Conservation (phyloP, 108 stramenopile species). For the Discostella pseudostelligera region DNA sequence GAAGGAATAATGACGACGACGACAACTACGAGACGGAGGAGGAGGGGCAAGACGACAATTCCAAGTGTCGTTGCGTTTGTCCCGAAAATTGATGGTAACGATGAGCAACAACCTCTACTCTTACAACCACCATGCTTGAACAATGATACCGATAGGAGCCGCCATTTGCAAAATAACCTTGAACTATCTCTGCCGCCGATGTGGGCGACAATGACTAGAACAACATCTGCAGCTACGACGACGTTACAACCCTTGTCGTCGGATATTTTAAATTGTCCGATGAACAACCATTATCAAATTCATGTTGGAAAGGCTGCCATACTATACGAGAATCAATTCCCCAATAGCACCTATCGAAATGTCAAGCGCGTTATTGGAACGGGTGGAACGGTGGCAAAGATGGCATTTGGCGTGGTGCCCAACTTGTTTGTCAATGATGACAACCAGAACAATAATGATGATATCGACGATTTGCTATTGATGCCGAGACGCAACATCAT, state of each 20-base stretch:
- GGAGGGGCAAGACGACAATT: constrained; percentile 11
- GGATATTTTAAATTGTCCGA: constrained; percentile 1
- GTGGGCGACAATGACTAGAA: neutral
- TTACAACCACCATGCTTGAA: neutral
- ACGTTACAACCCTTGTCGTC: too few relatives aligned
- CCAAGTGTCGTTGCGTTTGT: constrained; percentile 31
- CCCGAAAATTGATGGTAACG: neutral
- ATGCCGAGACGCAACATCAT: constrained; percentile 6
- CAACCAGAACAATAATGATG: neutral
- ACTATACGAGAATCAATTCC: constrained; percentile 41
- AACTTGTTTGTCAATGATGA: constrained; percentile 39
- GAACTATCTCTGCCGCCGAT: neutral
- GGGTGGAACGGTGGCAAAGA: constrained; percentile 48
- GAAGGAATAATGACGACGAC: neutral
- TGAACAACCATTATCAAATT: constrained; percentile 13
- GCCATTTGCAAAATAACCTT: neutral
- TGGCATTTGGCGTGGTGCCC: constrained; percentile 67
- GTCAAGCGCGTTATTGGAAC: constrained; percentile 86
- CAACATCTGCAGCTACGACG: neutral
- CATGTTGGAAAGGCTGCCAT: constrained; percentile 59
- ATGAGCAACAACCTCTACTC: neutral
- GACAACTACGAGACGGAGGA: neutral
- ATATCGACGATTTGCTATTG: neutral
- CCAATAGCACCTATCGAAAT: constrained; percentile 61
- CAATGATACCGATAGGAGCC: neutral